phyloP scores from a whole-genome alignment of 371 early-diverging fungal species.

The Mortierella sp. region DNA sequence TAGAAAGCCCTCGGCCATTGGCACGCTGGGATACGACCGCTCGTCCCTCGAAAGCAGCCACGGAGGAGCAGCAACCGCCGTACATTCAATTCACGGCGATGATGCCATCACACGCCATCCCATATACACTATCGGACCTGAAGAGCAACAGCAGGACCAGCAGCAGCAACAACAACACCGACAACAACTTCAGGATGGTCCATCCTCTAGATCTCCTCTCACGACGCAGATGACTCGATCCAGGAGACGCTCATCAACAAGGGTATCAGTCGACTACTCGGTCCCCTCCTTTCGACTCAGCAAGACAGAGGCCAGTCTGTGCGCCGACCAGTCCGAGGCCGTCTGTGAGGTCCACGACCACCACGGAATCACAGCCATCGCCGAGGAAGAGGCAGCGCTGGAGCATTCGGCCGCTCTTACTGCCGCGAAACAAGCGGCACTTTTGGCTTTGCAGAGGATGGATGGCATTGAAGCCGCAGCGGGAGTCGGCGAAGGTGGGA shows the following conservation, averaged over 20 bases:
- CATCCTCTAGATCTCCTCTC: neutral
- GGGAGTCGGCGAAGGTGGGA: neutral
- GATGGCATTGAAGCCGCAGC: neutral
- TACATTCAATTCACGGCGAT: slow-evolving; percentile 13
- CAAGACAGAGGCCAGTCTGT: slow-evolving; percentile 65
- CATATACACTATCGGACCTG: neutral
- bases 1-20: neutral
- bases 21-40: neutral
- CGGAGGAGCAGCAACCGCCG: neutral
- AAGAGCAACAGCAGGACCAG: neutral
- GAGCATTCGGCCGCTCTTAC: slow-evolving; percentile 24
- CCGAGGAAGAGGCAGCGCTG: slow-evolving; percentile 39
- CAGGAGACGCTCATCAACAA: neutral
- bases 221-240: neutral
- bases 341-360: slow-evolving; percentile 91
- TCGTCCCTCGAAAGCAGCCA: slow-evolving; percentile 2
- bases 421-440: slow-evolving; percentile 3
- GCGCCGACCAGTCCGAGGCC: slow-evolving; percentile 74
- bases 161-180: neutral
- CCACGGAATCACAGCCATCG: slow-evolving; percentile 28
- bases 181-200: neutral
- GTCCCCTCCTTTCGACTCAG: neutral
- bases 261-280: neutral
- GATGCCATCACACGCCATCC: slow-evolving; percentile 52
- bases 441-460: neutral